Conservation (phyloP, 352 stramenopile species). For the Thalassiosira livingstoniorum region DNA sequence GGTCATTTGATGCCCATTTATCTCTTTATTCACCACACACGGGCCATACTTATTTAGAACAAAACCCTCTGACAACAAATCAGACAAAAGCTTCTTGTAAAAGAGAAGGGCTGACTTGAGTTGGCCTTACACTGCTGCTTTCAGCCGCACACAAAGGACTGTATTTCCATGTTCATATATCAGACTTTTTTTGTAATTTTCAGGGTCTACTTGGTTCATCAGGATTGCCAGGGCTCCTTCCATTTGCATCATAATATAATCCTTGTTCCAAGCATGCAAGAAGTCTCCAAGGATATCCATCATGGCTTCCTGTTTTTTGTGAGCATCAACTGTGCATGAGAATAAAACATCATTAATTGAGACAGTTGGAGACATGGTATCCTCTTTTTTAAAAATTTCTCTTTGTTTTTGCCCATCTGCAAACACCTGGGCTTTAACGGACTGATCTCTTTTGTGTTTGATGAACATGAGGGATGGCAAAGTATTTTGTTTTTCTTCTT, state of each 20-base stretch:
- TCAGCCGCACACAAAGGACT: no score
- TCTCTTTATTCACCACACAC: not conserved
- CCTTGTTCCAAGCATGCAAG: not conserved
- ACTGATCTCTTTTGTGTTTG: no score
- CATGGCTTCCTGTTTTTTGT: not conserved
- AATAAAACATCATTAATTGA: not conserved
- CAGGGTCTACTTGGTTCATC: no score
- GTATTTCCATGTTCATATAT: no score
- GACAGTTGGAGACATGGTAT: not conserved
- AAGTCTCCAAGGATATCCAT: not conserved
- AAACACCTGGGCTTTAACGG: not conserved
- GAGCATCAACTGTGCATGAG: not conserved
- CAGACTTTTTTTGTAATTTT: no score
- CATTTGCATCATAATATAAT: not conserved
- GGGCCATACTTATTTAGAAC: not conserved
- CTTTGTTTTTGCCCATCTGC: not conserved
- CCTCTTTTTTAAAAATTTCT: not conserved
- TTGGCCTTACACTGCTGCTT: no score
- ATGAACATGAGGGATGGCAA: not conserved
- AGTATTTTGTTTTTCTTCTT: no score
- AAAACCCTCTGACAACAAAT: not conserved
- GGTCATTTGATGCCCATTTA: conserved; percentile 13
- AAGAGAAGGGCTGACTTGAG: not conserved
- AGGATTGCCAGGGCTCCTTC: no score
- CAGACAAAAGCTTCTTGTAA: not conserved